Base-by-base conservation (phyloP, 192 early-diverging fungal species). In the Coemansia sp. region DNA sequence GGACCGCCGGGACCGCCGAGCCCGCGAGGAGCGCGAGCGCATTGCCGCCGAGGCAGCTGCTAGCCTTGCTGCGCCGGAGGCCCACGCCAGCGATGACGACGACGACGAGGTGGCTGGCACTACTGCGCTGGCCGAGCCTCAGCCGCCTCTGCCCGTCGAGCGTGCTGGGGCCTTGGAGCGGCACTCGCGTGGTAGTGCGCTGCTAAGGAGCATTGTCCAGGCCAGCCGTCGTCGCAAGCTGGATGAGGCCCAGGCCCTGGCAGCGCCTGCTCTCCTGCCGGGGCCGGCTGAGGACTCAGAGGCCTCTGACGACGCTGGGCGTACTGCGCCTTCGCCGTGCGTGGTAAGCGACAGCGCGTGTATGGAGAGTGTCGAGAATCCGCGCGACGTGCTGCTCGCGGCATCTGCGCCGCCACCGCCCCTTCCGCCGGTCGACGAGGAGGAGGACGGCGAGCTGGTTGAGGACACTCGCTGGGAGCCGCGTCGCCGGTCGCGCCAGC, bases 401-500 rank as follows among this genome's bases (percentile, higher is more conserved):
- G 55, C 55, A 18, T 57, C 57, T 8, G 29, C 12, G 33, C 57
- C 57, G 5, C 57, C 27, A 1, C 18, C 18, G 29, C 7, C 31
- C 3, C 64, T 24, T 1, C 41, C 64, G 3, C 44, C 52, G 4
- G 52, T 57, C 3, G 70, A 71, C 20, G 70, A 72, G 33, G 75
- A 74, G 31, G 80, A 82, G 42, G 80, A 82, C 63, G 80, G 80
- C 38, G 80, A 82, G 70, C 67, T 82, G 22, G 72, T 82, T 4
- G 80, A 76, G 8, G 79, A 76, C 36, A 49, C 18, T 36, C 79
- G 60, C 47, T 76, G 71, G 79, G 79, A 73, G 64, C 71, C 79
- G 20, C 68, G 68, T 51, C 71, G 70, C 10, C 65, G 67, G 10
- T 70, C 66, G 16, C 74, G 71, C 2, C 71, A 61, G 36, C 47